A percentile compares a stretch with the other conserved stretches of the same genome.
phyloP scores from a whole-genome alignment of 257 asterid species.

The Solanum verrucosum region DNA sequence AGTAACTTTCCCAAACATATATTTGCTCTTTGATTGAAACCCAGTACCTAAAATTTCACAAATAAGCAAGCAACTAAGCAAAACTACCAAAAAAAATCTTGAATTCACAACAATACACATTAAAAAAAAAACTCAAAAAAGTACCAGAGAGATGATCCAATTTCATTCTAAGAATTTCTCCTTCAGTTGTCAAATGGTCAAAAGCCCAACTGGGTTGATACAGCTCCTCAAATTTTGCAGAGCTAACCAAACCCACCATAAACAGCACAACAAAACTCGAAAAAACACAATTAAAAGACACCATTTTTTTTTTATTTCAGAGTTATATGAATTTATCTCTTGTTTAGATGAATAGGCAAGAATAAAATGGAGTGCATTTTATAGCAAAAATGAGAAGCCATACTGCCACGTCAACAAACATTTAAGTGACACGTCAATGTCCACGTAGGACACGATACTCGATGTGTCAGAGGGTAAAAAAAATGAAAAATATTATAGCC shows the following conservation, averaged over 20 bases:
- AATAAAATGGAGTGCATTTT: constrained; percentile 13
- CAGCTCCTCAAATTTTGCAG: constrained; percentile 52
- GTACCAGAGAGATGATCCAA: constrained; percentile 67
- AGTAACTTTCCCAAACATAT: constrained; percentile 82
- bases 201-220: constrained; percentile 64
- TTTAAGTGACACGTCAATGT: not conserved
- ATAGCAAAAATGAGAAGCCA: constrained; percentile 37
- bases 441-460: constrained; percentile 27
- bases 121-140: not conserved
- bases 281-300: not conserved
- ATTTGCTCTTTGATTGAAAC: constrained; percentile 72
- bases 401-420: constrained; percentile 24
- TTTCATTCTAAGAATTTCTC: constrained; percentile 68
- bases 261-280: not conserved
- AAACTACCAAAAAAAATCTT: not conserved
- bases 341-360: not conserved
- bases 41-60: constrained; percentile 57
- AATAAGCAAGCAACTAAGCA: not conserved
- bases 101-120: not conserved
- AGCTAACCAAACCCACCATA: constrained; percentile 17
- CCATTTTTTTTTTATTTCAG: not conserved
- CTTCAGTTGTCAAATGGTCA: constrained; percentile 58
- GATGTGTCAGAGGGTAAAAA: not conserved
- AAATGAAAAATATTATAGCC: constrained; percentile 23
- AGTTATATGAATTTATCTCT: not conserved